These are phyloP conservation scores for Sporothrix brasiliensis DNA, from an alignment of 2,329 filamentous ascomycete genomes.

Conservation along the genomic window DNA sequence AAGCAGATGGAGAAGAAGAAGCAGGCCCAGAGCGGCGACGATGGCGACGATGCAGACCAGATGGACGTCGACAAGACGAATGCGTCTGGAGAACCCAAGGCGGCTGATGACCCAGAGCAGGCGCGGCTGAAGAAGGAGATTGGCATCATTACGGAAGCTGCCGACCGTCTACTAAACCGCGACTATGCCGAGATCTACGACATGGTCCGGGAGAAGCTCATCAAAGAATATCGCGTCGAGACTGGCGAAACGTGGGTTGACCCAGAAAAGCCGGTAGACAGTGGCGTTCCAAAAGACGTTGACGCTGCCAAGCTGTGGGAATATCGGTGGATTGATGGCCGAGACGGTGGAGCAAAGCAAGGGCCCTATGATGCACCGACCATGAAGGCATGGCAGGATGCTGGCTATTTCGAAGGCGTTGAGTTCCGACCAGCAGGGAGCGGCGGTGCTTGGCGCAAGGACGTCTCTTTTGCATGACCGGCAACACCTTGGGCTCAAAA, in stretches of 20 bases:
- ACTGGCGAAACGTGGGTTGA: conserved; percentile 82
- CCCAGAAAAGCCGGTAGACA: conserved; percentile 41
- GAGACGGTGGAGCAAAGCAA: conserved; percentile 76
- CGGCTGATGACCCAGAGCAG: conserved; percentile 69
- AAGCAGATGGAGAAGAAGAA: conserved; percentile 60
- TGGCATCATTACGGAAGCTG: conserved; percentile 81
- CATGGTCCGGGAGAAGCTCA: conserved; percentile 77
- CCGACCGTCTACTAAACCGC: conserved; percentile 80
- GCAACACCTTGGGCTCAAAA: not conserved
- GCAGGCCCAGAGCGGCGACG: conserved; percentile 47
- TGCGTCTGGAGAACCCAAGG: conserved; percentile 53
- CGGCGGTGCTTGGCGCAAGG: conserved; percentile 57
- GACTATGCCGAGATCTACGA: conserved; percentile 93
- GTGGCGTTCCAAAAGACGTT: conserved; percentile 31
- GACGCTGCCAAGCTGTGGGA: conserved; percentile 67
- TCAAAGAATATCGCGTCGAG: conserved; percentile 80
- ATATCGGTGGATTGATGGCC: conserved; percentile 87
- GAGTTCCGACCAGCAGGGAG: conserved; percentile 69
- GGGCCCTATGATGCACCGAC: conserved; percentile 83
- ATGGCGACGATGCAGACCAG: conserved; percentile 50
- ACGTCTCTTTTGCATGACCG: conserved; percentile 42
- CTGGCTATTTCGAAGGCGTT: conserved; percentile 92
- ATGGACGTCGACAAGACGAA: conserved; percentile 80
- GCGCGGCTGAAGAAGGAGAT: conserved; percentile 71
- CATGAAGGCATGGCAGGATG: conserved; percentile 89